A percentile compares a stretch with the other conserved stretches of the same genome.
Conservation (phyloP, 306 rosid species). For the Quercus agrifolia region DNA sequence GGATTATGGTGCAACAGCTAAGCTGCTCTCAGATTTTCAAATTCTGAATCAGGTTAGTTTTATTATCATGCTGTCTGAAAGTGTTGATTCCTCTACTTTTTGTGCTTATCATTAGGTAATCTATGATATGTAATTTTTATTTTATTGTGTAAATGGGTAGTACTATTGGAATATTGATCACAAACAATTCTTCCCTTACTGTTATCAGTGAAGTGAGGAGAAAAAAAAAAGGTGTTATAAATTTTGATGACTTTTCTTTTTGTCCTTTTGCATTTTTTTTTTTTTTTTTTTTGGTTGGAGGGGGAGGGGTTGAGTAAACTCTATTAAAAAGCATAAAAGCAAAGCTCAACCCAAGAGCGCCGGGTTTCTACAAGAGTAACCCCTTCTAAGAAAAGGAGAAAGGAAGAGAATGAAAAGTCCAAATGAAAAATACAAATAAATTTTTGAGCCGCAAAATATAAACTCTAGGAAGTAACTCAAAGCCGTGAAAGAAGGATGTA, state of each 20-base stretch:
- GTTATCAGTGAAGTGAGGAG: background rate
- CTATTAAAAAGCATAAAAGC: background rate
- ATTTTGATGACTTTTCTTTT: background rate
- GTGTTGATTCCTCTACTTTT: slow-evolving; percentile 20
- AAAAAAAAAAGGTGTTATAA: background rate
- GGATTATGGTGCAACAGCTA: slow-evolving; percentile 62
- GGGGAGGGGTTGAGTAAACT: background rate
- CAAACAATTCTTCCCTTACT: background rate
- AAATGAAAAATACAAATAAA: background rate
- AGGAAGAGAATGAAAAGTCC: background rate
- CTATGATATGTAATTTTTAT: background rate
- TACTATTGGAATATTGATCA: background rate
- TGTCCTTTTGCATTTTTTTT: too few relatives aligned
- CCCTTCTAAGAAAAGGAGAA: background rate
- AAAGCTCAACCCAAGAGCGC: background rate
- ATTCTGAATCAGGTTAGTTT: slow-evolving; percentile 73
- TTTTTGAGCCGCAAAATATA: background rate
- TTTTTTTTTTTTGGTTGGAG: background rate
- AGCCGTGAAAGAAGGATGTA: background rate
- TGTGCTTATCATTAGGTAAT: slow-evolving; percentile 6
- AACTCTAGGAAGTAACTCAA: background rate
- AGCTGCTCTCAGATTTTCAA: slow-evolving; percentile 64
- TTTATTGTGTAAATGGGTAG: background rate
- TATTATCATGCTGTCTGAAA: slow-evolving; percentile 5
- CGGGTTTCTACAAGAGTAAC: too few relatives aligned